phyloP scores from a whole-genome alignment of 2,329 filamentous ascomycete genomes.

The Meredithiella fracta region DNA sequence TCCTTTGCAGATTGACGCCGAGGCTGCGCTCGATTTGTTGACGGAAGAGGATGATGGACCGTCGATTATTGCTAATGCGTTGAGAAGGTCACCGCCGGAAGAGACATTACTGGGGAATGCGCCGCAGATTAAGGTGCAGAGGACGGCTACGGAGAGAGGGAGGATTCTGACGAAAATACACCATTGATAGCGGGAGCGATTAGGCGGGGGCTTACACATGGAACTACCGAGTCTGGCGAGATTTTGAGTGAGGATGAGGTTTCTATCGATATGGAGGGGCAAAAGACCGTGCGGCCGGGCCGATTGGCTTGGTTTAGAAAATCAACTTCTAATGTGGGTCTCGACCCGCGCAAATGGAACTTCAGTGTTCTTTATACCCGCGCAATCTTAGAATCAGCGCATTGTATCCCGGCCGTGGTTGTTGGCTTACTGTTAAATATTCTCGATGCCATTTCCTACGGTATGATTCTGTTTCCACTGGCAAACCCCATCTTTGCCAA shows the following conservation, averaged over 20 bases:
- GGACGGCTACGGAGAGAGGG: constrained; percentile 18
- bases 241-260: constrained; percentile 2
- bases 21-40: constrained; percentile 10
- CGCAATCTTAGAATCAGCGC: constrained; percentile 48
- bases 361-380: constrained; percentile 45
- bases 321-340: background rate
- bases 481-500: constrained; percentile 72
- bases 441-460: constrained; percentile 86
- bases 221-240: background rate
- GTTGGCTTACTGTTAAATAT: constrained; percentile 83
- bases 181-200: constrained; percentile 19
- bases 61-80: constrained; percentile 33
- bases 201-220: constrained; percentile 3
- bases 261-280: constrained; percentile 16
- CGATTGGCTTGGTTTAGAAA: constrained; percentile 1
- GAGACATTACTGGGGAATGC: constrained; percentile 15
- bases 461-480: constrained; percentile 88
- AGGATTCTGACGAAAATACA: constrained; percentile 12
- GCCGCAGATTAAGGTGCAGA: constrained; percentile 15
- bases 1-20: constrained; percentile 1
- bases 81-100: constrained; percentile 33
- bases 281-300: constrained; percentile 2
- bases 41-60: constrained; percentile 21
- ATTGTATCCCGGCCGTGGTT: constrained; percentile 68
- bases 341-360: constrained; percentile 53